phyloP scores from a whole-genome alignment of 192 early-diverging fungal genomes.

The Backusella circina region DNA sequence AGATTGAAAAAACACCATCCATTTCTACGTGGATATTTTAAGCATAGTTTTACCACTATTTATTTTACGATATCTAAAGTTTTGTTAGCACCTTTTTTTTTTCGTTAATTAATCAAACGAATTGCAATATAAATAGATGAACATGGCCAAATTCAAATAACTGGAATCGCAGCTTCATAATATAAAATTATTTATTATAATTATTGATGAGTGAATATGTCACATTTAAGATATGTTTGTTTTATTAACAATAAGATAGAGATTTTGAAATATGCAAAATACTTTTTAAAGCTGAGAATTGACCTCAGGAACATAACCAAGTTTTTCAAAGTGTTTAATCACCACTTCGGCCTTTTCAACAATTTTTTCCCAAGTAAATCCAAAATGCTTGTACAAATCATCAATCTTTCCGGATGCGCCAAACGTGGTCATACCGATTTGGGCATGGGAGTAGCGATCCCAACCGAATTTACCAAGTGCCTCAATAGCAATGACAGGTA shows the following conservation, averaged over 20 bases:
- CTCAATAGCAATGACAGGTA: slow-evolving; percentile 86
- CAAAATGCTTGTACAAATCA: slow-evolving; percentile 81
- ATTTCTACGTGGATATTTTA: no score
- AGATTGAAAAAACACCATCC: no score
- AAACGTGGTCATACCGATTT: slow-evolving; percentile 88
- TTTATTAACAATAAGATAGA: not conserved
- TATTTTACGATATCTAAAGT: not conserved
- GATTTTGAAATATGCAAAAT: not conserved
- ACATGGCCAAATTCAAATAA: no score
- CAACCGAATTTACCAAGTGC: slow-evolving; percentile 84
- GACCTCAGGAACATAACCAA: slow-evolving; percentile 39
- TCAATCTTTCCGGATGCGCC: slow-evolving; percentile 80
- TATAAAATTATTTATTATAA: not conserved
- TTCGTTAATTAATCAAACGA: no score
- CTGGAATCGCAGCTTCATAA: no score
- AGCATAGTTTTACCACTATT: not conserved
- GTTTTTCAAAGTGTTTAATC: slow-evolving; percentile 69
- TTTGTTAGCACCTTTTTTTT: not conserved
- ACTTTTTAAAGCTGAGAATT: slow-evolving; percentile 7
- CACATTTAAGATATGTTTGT: not conserved
- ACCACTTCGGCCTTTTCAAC: slow-evolving; percentile 72
- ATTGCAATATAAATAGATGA: no score
- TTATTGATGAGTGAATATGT: not conserved
- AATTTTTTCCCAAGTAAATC: slow-evolving; percentile 68
- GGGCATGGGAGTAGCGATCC: slow-evolving; percentile 88